Evolutionary conservation across 2,329 filamentous ascomycete genomes (phyloP).

Genomic region (Mariannaea elegans): DNA sequence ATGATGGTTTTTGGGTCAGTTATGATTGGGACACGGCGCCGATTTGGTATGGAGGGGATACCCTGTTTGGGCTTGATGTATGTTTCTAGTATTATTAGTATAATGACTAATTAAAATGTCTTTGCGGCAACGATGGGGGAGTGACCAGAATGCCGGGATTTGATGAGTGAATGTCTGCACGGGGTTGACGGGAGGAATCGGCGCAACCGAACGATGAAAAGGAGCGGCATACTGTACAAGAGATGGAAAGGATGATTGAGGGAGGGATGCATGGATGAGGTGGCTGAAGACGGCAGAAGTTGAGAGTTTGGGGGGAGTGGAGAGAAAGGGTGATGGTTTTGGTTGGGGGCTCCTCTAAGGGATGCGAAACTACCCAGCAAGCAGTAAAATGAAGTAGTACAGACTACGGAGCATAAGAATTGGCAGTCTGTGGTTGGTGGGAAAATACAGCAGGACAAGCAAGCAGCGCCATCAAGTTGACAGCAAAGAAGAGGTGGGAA

Average conservation of each 20-base stretch:
- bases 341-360: too few species aligned
- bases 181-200: neutral
- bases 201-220: neutral
- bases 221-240: too few species aligned
- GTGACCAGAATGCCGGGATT: neutral
- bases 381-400: neutral
- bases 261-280: neutral
- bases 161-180: neutral
- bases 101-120: neutral
- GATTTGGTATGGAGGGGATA: too few species aligned
- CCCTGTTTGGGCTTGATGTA: neutral
- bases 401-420: neutral
- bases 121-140: neutral
- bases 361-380: too few species aligned
- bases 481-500: neutral
- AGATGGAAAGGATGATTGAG: neutral
- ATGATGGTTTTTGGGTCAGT: too few species aligned
- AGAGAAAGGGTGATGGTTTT: neutral
- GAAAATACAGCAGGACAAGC: slow-evolving; percentile 5
- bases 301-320: neutral
- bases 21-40: too few species aligned
- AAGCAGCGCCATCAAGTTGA: too few species aligned
- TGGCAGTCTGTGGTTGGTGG: slow-evolving; percentile 1
- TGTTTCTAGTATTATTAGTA: neutral
- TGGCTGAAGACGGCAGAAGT: slow-evolving; percentile 3